Evolutionary conservation across 2,329 filamentous ascomycete species (phyloP).

Genomic region (Endoconidiophora laricicola): DNA sequence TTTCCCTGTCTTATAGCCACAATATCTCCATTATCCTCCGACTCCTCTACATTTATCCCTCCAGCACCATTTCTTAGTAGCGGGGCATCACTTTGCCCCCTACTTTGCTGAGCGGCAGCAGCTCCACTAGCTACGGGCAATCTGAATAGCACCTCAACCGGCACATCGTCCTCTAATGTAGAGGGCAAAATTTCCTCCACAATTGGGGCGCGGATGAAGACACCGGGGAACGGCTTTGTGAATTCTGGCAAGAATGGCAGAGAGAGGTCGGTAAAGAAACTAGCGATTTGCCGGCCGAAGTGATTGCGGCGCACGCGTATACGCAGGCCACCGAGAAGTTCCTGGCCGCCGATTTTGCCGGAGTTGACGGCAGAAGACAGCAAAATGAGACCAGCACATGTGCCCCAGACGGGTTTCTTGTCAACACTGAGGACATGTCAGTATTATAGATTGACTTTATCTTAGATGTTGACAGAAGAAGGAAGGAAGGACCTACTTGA

Average conservation of each 20-base stretch:
- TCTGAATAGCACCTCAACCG: conserved; percentile 36
- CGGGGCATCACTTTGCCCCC: conserved; percentile 19
- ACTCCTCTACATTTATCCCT: conserved; percentile 21
- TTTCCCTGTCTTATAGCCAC: conserved; percentile 83
- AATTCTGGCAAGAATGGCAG: conserved; percentile 47
- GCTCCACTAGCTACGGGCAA: conserved; percentile 26
- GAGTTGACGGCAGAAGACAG: conserved; percentile 76
- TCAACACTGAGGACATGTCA: conserved; percentile 35
- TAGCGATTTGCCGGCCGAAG: conserved; percentile 85
- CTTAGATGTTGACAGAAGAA: background rate
- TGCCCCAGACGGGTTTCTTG: conserved; percentile 82
- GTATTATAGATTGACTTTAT: background rate
- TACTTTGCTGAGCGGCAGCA: conserved; percentile 23
- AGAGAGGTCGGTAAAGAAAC: conserved; percentile 61
- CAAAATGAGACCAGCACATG: conserved; percentile 85
- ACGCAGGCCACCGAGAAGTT: conserved; percentile 79
- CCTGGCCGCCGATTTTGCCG: conserved; percentile 81
- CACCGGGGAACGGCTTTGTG: conserved; percentile 44
- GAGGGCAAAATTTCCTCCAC: conserved; percentile 61
- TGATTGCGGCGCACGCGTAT: conserved; percentile 88
- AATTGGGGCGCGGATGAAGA: conserved; percentile 89
- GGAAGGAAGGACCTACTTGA: conserved; percentile 47
- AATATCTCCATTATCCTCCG: conserved; percentile 64
- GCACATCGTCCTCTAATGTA: conserved; percentile 15
- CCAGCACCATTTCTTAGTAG: no score